Conservation (phyloP, 2,329 filamentous ascomycete species). For the Exophiala alcalophila region DNA sequence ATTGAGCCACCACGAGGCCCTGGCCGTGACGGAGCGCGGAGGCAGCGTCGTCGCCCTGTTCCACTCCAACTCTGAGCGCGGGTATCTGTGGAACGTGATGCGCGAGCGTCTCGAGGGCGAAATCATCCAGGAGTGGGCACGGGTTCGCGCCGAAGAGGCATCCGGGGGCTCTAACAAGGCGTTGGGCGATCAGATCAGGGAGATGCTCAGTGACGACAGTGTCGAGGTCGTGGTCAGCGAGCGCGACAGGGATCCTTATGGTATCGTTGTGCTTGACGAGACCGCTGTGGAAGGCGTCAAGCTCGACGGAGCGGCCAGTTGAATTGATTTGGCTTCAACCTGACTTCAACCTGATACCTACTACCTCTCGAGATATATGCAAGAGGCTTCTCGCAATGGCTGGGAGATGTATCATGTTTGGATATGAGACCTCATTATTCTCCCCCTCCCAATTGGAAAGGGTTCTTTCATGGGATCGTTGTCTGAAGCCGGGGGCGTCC, state of each 20-base stretch:
- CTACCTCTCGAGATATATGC: too few species aligned
- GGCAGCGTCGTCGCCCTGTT: slow-evolving; percentile 80
- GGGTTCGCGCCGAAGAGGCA: slow-evolving; percentile 43
- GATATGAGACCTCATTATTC: too few species aligned
- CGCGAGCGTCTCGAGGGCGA: slow-evolving; percentile 60
- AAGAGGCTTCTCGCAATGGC: too few species aligned
- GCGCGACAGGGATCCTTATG: slow-evolving; percentile 82
- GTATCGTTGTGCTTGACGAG: slow-evolving; percentile 56
- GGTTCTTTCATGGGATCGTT: too few species aligned
- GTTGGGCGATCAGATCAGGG: slow-evolving; percentile 39
- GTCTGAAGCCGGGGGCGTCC: too few species aligned
- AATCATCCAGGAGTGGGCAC: slow-evolving; percentile 57
- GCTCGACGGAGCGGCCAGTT: slow-evolving; percentile 5
- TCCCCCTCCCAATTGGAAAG: too few species aligned
- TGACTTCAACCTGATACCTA: too few species aligned
- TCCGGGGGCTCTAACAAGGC: slow-evolving; percentile 34
- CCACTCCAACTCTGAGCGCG: slow-evolving; percentile 89
- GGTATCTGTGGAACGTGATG: slow-evolving; percentile 72
- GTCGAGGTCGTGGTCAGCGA: slow-evolving; percentile 72
- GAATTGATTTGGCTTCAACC: slow-evolving; percentile 55
- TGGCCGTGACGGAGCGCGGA: slow-evolving; percentile 80
- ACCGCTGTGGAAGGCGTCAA: slow-evolving; percentile 21
- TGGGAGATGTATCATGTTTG: too few species aligned
- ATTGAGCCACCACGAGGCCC: slow-evolving; percentile 86
- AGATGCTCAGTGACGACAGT: slow-evolving; percentile 52